Evolutionary conservation across 352 stramenopile species (phyloP).

Genomic region (Phytophthora idaei): DNA sequence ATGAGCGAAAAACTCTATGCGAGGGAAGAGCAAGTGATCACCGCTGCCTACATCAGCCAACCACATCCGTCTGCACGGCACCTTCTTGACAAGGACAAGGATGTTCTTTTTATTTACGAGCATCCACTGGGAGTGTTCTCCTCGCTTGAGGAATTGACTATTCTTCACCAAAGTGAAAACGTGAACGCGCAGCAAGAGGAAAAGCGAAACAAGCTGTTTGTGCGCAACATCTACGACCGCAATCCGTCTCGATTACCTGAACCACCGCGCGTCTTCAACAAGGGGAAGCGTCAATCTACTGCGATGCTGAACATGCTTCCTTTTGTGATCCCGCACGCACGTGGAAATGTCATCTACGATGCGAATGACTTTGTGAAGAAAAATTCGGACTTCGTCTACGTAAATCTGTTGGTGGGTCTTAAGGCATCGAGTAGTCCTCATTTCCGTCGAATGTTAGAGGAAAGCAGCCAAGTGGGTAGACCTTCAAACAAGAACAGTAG

Average conservation of each 20-base stretch:
- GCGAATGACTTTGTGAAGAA: slow-evolving; percentile 71
- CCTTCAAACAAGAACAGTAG: slow-evolving; percentile 1
- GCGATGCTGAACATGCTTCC: slow-evolving; percentile 24
- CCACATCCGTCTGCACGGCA: not conserved
- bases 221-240: slow-evolving; percentile 66
- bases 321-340: slow-evolving; percentile 59
- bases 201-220: slow-evolving; percentile 72
- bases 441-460: slow-evolving; percentile 39
- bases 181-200: slow-evolving; percentile 48
- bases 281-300: slow-evolving; percentile 9
- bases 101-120: slow-evolving; percentile 55
- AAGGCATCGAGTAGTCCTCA: slow-evolving; percentile 31
- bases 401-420: slow-evolving; percentile 41
- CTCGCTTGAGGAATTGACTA: slow-evolving; percentile 70
- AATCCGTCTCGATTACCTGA: slow-evolving; percentile 38
- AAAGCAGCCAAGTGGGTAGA: not conserved
- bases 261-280: slow-evolving; percentile 24
- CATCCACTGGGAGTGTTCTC: slow-evolving; percentile 63
- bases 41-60: slow-evolving; percentile 14
- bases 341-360: slow-evolving; percentile 60
- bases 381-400: slow-evolving; percentile 65
- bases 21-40: slow-evolving; percentile 44
- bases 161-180: slow-evolving; percentile 66
- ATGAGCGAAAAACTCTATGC: slow-evolving; percentile 77
- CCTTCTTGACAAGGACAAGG: slow-evolving; percentile 11